Conservation (phyloP, 2,329 filamentous ascomycete species). For the Podosphaera xanthii region DNA sequence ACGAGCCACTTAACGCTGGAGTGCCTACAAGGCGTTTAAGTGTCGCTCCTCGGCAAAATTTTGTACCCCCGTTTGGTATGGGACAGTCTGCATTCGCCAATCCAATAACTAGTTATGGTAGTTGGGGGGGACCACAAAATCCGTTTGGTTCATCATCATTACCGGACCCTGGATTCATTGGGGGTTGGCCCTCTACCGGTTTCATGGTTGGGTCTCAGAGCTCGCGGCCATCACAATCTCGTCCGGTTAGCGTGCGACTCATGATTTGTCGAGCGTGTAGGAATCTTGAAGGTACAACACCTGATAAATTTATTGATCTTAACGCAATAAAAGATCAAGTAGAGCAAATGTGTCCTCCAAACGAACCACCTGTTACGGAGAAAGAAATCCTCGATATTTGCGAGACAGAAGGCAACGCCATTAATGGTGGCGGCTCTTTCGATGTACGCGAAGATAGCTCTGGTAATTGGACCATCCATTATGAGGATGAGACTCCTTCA, state of each 20-base stretch:
- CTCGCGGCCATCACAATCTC: slow-evolving; percentile 29
- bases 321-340: slow-evolving; percentile 39
- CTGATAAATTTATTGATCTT: slow-evolving; percentile 48
- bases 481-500: slow-evolving; percentile 27
- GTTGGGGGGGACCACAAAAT: slow-evolving; percentile 17
- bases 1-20: slow-evolving; percentile 24
- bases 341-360: slow-evolving; percentile 31
- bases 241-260: slow-evolving; percentile 45
- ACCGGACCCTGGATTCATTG: slow-evolving; percentile 14
- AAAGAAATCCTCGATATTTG: slow-evolving; percentile 56
- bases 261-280: slow-evolving; percentile 64
- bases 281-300: slow-evolving; percentile 25
- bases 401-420: slow-evolving; percentile 68
- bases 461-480: slow-evolving; percentile 22
- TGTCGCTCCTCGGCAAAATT: slow-evolving; percentile 13
- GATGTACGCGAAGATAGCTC: slow-evolving; percentile 20
- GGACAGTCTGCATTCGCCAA: slow-evolving; percentile 12
- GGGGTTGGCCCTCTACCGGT: slow-evolving; percentile 11
- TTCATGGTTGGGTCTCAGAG: slow-evolving; percentile 17
- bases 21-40: slow-evolving; percentile 17
- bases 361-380: slow-evolving; percentile 24
- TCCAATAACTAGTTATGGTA: slow-evolving; percentile 13
- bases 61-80: slow-evolving; percentile 15
- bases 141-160: slow-evolving; percentile 15
- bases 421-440: slow-evolving; percentile 83